Evolutionary conservation across 108 stramenopile species (phyloP).

Genomic region (Chaetoceros tenuissimus): DNA sequence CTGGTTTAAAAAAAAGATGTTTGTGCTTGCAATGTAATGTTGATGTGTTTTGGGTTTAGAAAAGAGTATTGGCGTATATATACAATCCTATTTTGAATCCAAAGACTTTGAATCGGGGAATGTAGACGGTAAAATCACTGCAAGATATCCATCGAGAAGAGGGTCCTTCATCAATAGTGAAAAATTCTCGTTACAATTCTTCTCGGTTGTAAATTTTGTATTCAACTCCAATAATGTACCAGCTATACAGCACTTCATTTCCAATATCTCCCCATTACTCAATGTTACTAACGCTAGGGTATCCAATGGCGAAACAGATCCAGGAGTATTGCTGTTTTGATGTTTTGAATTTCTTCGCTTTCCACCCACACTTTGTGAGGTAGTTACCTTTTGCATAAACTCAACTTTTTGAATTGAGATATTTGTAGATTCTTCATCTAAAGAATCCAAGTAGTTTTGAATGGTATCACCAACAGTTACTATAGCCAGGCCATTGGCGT

Average conservation of each 20-base stretch:
- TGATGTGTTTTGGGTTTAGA: too few species aligned
- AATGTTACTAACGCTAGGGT: slow-evolving; percentile 16
- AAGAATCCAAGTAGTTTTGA: slow-evolving; percentile 2
- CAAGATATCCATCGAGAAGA: slow-evolving; percentile 65
- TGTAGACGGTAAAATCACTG: slow-evolving; percentile 53
- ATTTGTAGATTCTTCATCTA: neutral
- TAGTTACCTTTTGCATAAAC: slow-evolving; percentile 10
- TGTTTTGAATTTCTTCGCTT: slow-evolving; percentile 43
- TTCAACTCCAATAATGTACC: slow-evolving; percentile 70
- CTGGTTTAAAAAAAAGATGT: too few species aligned
- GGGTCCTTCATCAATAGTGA: slow-evolving; percentile 42
- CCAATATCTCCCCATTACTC: slow-evolving; percentile 2
- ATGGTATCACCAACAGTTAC: slow-evolving; percentile 42
- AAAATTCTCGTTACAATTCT: slow-evolving; percentile 1
- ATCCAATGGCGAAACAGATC: slow-evolving; percentile 15
- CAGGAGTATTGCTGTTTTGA: slow-evolving; percentile 19
- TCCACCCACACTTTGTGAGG: slow-evolving; percentile 24
- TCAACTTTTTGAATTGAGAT: slow-evolving; percentile 10
- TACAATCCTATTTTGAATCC: too few species aligned
- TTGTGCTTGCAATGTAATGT: too few species aligned
- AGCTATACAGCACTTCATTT: slow-evolving; percentile 48
- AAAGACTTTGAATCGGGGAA: too few species aligned
- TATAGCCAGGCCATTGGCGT: slow-evolving; percentile 66
- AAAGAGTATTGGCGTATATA: too few species aligned
- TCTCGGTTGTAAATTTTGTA: slow-evolving; percentile 8